Evolutionary conservation across 2,329 filamentous ascomycete species (phyloP), one percentile per base, ranked within the genome.

Genomic region (Sporothrix brunneoviolacea): DNA sequence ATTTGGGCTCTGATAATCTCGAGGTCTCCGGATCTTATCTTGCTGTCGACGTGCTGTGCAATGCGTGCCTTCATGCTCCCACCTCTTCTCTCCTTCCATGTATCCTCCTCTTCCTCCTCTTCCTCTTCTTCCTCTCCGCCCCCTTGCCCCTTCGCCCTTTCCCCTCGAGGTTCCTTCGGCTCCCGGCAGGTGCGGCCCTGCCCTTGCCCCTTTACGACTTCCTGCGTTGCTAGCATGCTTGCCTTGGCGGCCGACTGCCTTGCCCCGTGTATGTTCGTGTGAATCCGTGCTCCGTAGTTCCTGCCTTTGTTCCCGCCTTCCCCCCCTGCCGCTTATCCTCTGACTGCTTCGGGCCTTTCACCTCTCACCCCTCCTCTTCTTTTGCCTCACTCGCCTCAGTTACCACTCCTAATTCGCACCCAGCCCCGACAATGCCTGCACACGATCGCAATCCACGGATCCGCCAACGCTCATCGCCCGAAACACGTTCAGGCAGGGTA

Each of bases 341-440:
- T 15, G 6, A 21, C 22, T 3, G 8, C 13, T 18, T 22, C 22
- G 22, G 24, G 24, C 24, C 24, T 10, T 28, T 16, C 32, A 4
- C 32, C 9, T 28, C n/a, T 28, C 27, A 19, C 10, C 42, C 33
- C 15, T 24, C 28, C n/a, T 19, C 22, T 27, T 15, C 21, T 37
- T 22, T 38, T n/a, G 42, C 21, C 36, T 36, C 19, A 19, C 18
- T 16, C 33, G 33, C 38, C 48, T 42, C 33, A 18, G 15, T 33
- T 21, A 32, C 30, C 37, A 19, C 18, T 28, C 32, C 33, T 18
- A 21, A 28, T 39, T 35, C 22, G 12, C 27, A 21, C 35, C 33
- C 22, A 15, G 39, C 45, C 9, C 45, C 45, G 35, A 6, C 36
- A 37, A 51, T 46, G 41, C 48, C 41, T 46, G 48, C 36, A 46